These are phyloP conservation scores for Vaccinium macrocarpon DNA, from an alignment of 148 eudicot genomes.

Conservation along the genomic window DNA sequence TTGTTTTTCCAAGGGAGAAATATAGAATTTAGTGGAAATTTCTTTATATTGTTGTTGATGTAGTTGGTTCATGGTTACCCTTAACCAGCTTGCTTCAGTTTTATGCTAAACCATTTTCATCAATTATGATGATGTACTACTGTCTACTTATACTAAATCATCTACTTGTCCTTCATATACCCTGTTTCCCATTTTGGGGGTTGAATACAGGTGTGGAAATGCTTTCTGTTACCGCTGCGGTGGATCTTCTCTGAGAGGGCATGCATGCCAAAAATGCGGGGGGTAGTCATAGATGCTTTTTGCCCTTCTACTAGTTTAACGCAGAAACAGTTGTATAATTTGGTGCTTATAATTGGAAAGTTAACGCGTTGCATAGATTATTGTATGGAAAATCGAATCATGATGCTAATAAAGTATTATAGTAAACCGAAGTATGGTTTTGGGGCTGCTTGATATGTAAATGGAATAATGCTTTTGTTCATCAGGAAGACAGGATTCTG, in stretches of 20 bases:
- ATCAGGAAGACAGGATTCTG: background rate
- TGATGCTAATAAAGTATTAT: background rate
- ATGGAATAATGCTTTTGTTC: background rate
- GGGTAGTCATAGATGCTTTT: background rate
- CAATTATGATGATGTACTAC: background rate
- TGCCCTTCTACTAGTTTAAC: background rate
- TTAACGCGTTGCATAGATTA: background rate
- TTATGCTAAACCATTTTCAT: background rate
- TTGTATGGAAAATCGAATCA: background rate
- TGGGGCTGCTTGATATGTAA: background rate
- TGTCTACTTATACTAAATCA: background rate
- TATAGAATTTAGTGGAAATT: background rate
- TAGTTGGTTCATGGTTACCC: background rate
- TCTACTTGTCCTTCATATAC: background rate
- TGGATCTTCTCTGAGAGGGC: constrained; percentile 5
- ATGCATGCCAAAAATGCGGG: background rate
- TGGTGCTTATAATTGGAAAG: background rate
- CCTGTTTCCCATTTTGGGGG: constrained; percentile 1
- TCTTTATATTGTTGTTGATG: background rate
- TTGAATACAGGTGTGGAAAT: constrained; percentile 47
- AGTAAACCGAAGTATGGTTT: background rate
- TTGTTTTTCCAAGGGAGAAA: background rate
- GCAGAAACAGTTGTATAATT: background rate
- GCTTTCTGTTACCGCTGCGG: constrained; percentile 27
- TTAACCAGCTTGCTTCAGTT: background rate